Evolutionary conservation across 2,329 filamentous ascomycete genomes (phyloP), one percentile per base, ranked within the genome.

Genomic region (Aspergillus viridinutans): DNA sequence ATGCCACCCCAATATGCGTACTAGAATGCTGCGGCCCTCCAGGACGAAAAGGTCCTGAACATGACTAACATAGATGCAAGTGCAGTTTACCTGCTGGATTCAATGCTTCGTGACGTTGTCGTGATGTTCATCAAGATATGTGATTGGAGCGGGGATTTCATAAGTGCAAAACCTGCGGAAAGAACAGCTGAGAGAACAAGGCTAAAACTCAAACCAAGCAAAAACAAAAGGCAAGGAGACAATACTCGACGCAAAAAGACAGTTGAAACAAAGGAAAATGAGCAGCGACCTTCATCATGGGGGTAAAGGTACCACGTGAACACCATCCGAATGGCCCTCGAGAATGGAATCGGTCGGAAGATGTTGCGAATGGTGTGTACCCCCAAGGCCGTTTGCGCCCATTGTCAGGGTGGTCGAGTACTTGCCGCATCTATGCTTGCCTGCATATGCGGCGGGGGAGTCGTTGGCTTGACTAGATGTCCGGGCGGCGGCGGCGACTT

Each of bases 401-500:
- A 38, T 54, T 56, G 58, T 72, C 69, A 74, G 52, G 71, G 64
- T 32, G 72, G 71, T 53, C 67, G 65, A 57, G 58, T 68, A 49
- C 66, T 62, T 43, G 64, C 72, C 12, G 66, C 64, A 47, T 74
- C 72, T 47, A 62, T 61, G 53, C 63, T 43, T 45, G 64, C 64
- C 59, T 67, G 64, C 45, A 58, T 60, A 49, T 61, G 58, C 21
- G 64, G 57, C 25, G 58, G 43, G 50, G 59, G 62, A n/a, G 58
- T 55, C 2, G 59, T 21, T 28, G 55, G 54, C 52, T 66, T 67
- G 12, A 67, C 57, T 51, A 61, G 64, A 84, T 86, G 63, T 88
- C 86, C 20, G 82, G 82, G 65, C 89, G 75, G 56, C 82, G 87
- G 64, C 89, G 80, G 60, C 84, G 81, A 72, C 91, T 87, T 73